Evolutionary conservation across 2,329 filamentous ascomycete species (phyloP).

Genomic region (Epichloe brachyelytri): DNA sequence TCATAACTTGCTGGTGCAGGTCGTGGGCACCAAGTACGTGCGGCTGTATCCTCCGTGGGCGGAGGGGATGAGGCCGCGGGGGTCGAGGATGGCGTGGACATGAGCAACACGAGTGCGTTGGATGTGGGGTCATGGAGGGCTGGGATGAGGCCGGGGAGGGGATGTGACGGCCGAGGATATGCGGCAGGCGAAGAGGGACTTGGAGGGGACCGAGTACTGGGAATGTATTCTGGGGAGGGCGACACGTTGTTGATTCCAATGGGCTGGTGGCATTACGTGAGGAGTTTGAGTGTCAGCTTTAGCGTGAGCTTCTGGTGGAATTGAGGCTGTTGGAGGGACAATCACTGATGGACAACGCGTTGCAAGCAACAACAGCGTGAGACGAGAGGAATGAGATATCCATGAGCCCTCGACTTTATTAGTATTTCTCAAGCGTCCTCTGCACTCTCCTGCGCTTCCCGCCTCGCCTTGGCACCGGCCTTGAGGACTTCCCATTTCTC

Average conservation of each 20-base stretch:
- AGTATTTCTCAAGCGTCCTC: conserved; percentile 17
- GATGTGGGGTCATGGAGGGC: conserved; percentile 62
- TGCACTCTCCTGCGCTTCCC: conserved; percentile 23
- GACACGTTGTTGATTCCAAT: conserved; percentile 82
- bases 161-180: conserved; percentile 16
- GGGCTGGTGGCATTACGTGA: conserved; percentile 97
- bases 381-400: too few relatives aligned
- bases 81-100: conserved; percentile 61
- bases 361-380: too few relatives aligned
- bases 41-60: conserved; percentile 65
- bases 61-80: conserved; percentile 46
- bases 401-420: too few relatives aligned
- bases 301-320: conserved; percentile 98
- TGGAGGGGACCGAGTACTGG: conserved; percentile 49
- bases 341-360: too few relatives aligned
- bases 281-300: conserved; percentile 73
- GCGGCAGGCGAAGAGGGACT: conserved; percentile 29
- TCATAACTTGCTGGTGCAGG: conserved; percentile 82
- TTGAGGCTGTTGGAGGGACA: conserved; percentile 11
- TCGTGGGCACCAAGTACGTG: conserved; percentile 86
- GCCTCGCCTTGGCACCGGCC: conserved; percentile 44
- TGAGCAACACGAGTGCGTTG: conserved; percentile 77
- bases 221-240: conserved; percentile 70
- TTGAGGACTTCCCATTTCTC: conserved; percentile 50
- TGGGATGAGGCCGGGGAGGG: conserved; percentile 34